Conservation (phyloP, 2,329 filamentous ascomycete species). For the Davidsoniella australis region DNA sequence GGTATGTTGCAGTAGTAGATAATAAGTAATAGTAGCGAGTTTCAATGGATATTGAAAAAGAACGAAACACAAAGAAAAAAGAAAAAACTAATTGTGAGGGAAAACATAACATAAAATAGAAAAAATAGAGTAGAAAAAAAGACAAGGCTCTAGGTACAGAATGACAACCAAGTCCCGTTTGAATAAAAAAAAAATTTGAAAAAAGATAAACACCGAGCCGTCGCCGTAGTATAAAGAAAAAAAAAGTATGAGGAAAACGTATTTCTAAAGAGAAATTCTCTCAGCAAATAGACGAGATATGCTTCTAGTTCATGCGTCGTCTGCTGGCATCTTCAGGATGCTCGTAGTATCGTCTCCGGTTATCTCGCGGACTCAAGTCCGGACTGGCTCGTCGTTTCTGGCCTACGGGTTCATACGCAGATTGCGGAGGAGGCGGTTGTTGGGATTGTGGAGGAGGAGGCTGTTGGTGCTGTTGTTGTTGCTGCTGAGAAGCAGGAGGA, state of each 20-base stretch:
- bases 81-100: not conserved
- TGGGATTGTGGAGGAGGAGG: no score
- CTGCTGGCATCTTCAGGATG: slow-evolving; percentile 9
- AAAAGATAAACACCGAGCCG: not conserved
- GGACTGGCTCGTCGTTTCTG: slow-evolving; percentile 37
- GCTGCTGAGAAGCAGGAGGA: slow-evolving; percentile 11
- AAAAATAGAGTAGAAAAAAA: not conserved
- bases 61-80: slow-evolving; percentile 1
- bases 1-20: not conserved
- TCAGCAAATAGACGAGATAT: not conserved
- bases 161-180: not conserved
- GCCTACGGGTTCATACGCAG: slow-evolving; percentile 23
- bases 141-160: not conserved
- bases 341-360: slow-evolving; percentile 16
- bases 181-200: not conserved
- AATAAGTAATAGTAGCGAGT: not conserved
- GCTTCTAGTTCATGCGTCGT: slow-evolving; percentile 10
- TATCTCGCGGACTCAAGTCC: slow-evolving; percentile 28
- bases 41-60: slow-evolving; percentile 7
- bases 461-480: no score
- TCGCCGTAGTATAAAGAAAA: not conserved
- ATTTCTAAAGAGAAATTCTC: not conserved
- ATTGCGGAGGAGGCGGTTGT: no score
- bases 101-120: slow-evolving; percentile 1
- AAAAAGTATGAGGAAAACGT: slow-evolving; percentile 5